Evolutionary conservation across 2,329 filamentous ascomycete genomes (phyloP).

Genomic region (Trichoderma oligosporum): DNA sequence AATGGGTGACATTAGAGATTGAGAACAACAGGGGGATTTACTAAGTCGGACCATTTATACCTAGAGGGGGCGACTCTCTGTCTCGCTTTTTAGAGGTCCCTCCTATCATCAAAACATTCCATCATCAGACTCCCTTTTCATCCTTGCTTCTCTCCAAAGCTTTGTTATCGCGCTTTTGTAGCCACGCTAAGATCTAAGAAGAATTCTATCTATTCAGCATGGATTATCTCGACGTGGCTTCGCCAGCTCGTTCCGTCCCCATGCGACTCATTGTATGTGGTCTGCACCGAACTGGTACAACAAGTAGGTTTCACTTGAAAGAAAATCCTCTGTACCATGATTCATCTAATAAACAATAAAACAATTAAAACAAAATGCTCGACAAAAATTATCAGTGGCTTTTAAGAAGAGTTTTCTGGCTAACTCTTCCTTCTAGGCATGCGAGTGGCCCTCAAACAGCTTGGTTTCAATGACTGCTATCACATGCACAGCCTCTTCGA

Average conservation of each 20-base stretch:
- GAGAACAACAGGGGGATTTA: too few relatives aligned
- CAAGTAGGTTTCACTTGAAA: conserved; percentile 32
- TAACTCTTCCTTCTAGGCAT: conserved; percentile 28
- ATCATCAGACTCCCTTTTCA: too few relatives aligned
- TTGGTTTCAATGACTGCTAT: conserved; percentile 38
- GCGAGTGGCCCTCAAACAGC: conserved; percentile 32
- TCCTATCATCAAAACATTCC: too few relatives aligned
- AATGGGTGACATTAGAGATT: too few relatives aligned
- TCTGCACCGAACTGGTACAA: conserved; percentile 37
- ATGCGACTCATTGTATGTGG: conserved; percentile 41
- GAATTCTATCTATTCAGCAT: conserved; percentile 11
- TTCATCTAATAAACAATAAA: background rate
- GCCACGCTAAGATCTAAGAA: background rate
- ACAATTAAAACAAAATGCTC: too few relatives aligned
- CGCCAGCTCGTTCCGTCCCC: conserved; percentile 33
- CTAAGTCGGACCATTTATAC: too few relatives aligned
- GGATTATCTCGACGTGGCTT: background rate
- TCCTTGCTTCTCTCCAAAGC: background rate
- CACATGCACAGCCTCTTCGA: conserved; percentile 34
- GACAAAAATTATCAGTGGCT: too few relatives aligned
- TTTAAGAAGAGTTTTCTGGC: too few relatives aligned
- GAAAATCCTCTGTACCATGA: background rate
- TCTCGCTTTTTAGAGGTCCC: too few relatives aligned
- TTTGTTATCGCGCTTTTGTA: too few relatives aligned
- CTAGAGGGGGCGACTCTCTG: too few relatives aligned